Percentiles rank a stretch among this genome's conserved stretches.
phyloP scores from a whole-genome alignment of 495 filamentous ascomycete species.

The Tricharina praecox region DNA sequence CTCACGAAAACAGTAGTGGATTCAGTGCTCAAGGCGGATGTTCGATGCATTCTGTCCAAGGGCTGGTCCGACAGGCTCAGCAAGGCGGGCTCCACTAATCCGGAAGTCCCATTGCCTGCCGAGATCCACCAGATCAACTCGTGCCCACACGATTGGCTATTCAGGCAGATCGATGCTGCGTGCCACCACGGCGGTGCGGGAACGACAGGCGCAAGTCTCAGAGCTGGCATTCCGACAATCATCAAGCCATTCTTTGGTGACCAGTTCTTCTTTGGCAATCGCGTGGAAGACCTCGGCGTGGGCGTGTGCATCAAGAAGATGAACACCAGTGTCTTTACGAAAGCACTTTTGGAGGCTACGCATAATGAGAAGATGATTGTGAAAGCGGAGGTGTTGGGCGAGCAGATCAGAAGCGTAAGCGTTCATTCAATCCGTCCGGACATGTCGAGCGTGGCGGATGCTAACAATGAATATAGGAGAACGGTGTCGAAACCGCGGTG shows the following conservation, averaged over 20 bases:
- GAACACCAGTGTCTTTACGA: slow-evolving; percentile 62
- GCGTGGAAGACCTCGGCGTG: slow-evolving; percentile 83
- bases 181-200: slow-evolving; percentile 90
- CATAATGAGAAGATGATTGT: slow-evolving; percentile 75
- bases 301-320: slow-evolving; percentile 79
- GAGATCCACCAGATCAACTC: slow-evolving; percentile 77
- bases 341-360: slow-evolving; percentile 83
- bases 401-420: slow-evolving; percentile 70
- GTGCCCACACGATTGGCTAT: slow-evolving; percentile 94
- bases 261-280: slow-evolving; percentile 83
- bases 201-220: slow-evolving; percentile 83
- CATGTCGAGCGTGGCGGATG: neutral
- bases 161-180: slow-evolving; percentile 82
- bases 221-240: slow-evolving; percentile 84
- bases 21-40: slow-evolving; percentile 77
- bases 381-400: slow-evolving; percentile 64
- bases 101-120: slow-evolving; percentile 57
- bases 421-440: slow-evolving; percentile 1
- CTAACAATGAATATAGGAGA: slow-evolving; percentile 40
- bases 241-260: slow-evolving; percentile 96
- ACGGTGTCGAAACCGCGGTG: slow-evolving; percentile 75
- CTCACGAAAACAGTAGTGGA: slow-evolving; percentile 81
- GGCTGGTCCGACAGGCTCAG: slow-evolving; percentile 93
- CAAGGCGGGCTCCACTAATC: slow-evolving; percentile 30
- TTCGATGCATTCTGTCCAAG: slow-evolving; percentile 88